Base-by-base conservation (phyloP, 192 early-diverging fungal species). In the Coemansia sp. region DNA sequence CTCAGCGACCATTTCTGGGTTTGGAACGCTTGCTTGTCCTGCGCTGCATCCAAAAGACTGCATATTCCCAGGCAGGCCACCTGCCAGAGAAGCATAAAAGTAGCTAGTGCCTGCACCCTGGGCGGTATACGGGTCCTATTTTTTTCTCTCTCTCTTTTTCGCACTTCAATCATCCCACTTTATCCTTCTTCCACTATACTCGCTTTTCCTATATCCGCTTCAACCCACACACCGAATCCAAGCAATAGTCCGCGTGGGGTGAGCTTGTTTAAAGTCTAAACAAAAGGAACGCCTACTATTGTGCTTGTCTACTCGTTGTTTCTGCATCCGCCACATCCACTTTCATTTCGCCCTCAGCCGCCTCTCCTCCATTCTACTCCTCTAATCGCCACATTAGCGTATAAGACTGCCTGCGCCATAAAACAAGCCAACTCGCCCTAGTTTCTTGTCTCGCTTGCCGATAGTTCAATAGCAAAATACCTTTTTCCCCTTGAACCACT, bases 51-150 rank as follows among this genome's bases (percentile, higher is more conserved):
- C 55, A 7, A 33, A 16, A 33, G 55, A 16, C 31, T 34, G 29
- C 55, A 58, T 34, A 34, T 58, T 58, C 55, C 16, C 55, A 55
- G 55, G 55, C 55, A 58, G 12, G 29, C 16, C 16, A 13, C 31
- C 33, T 58, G 55, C 31, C 55, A 33, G 55, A 58, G 55, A 58
- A 58, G 55, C 55, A 58, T 58, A 58, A 58, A 58, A 58, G 52
- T 58, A 22, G 55, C 55, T 58, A 58, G 55, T 34, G 31, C 31
- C 13, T 58, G 55, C 55, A 58, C 55, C 55, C 55, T 18, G 6
- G 55, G 55, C 36, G 55, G 16, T 22, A 33, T 34, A 22, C 31
- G 55, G 29, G 53, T 34, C 55, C 31, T 34, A 16, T 36, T 33
- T 58, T 58, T 34, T 12, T 33, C 27, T 57, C 11, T 33, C 29